A percentile compares a stretch with the other conserved stretches of the same genome.
Evolutionary conservation across 805 yeast genomes (phyloP).

Genomic region (Lipomyces orientalis): DNA sequence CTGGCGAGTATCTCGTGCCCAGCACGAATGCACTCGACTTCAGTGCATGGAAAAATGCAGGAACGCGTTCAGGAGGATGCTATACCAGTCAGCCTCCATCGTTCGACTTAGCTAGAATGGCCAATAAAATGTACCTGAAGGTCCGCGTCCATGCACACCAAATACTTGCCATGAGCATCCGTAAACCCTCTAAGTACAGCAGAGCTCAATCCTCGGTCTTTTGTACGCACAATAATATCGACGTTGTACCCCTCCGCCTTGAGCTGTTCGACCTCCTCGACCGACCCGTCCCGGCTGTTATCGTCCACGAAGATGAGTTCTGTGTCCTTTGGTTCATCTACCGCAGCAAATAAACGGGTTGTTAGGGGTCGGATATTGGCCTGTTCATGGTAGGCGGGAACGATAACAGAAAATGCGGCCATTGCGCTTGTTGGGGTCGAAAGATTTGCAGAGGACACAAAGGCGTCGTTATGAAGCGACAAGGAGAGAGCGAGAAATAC

Average conservation of each 20-base stretch:
- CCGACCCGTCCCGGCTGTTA: conserved; percentile 59
- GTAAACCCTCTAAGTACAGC: conserved; percentile 57
- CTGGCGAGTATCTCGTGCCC: conserved; percentile 61
- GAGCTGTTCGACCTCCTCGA: conserved; percentile 55
- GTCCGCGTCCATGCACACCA: conserved; percentile 61
- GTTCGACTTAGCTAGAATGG: not conserved
- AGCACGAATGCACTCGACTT: conserved; percentile 53
- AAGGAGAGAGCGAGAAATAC: conserved; percentile 4
- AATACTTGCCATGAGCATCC: conserved; percentile 55
- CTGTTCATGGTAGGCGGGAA: conserved; percentile 59
- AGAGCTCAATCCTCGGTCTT: conserved; percentile 57
- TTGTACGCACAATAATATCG: conserved; percentile 56
- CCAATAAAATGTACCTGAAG: conserved; percentile 39
- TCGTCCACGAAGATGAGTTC: conserved; percentile 60
- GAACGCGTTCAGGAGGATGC: conserved; percentile 60
- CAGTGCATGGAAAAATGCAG: conserved; percentile 51
- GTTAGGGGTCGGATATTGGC: conserved; percentile 57
- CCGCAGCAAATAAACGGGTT: conserved; percentile 55
- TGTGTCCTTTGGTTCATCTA: conserved; percentile 52
- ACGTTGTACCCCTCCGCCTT: conserved; percentile 56
- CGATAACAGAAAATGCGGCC: conserved; percentile 47
- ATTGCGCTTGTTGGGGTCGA: conserved; percentile 5
- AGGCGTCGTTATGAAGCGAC: not conserved
- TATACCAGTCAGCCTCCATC: conserved; percentile 39
- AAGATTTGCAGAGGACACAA: not conserved